These are phyloP conservation scores for Trichosanthes truncata DNA, from an alignment of 306 rosid genomes.

Conservation along the genomic window DNA sequence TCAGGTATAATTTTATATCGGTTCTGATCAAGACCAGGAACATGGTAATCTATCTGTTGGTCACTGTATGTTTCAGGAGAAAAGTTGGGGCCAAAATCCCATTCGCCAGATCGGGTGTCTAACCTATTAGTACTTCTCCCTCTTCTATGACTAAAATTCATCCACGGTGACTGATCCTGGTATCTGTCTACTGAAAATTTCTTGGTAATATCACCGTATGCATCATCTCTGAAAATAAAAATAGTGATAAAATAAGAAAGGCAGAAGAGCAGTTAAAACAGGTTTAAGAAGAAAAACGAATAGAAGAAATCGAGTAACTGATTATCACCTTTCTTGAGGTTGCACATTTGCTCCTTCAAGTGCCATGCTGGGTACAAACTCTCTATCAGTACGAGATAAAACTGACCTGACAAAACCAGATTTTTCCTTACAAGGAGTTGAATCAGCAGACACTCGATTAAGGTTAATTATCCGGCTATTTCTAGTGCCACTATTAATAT, in stretches of 20 bases:
- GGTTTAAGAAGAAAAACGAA: background rate
- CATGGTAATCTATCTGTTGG: slow-evolving; percentile 46
- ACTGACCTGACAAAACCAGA: slow-evolving; percentile 34
- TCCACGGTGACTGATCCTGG: slow-evolving; percentile 48
- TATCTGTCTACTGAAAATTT: slow-evolving; percentile 63
- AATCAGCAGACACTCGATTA: slow-evolving; percentile 38
- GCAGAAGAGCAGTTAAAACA: slow-evolving; percentile 2
- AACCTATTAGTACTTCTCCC: slow-evolving; percentile 39
- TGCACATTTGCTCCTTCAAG: slow-evolving; percentile 38
- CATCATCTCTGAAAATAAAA: slow-evolving; percentile 51
- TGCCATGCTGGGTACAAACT: slow-evolving; percentile 30
- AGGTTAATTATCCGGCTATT: slow-evolving; percentile 73
- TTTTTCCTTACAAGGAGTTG: slow-evolving; percentile 51
- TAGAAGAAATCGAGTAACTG: background rate
- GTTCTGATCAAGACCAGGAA: slow-evolving; percentile 48
- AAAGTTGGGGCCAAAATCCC: slow-evolving; percentile 55
- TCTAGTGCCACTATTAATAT: slow-evolving; percentile 35
- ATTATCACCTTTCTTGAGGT: slow-evolving; percentile 68
- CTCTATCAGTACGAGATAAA: slow-evolving; percentile 45
- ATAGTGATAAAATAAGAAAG: background rate
- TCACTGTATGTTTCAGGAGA: slow-evolving; percentile 49
- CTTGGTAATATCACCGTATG: slow-evolving; percentile 37
- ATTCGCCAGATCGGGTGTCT: slow-evolving; percentile 34
- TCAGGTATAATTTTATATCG: slow-evolving; percentile 38
- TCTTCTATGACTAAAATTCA: slow-evolving; percentile 60